Conservation (phyloP, 441 rosid species). For the Brassica balearica region DNA sequence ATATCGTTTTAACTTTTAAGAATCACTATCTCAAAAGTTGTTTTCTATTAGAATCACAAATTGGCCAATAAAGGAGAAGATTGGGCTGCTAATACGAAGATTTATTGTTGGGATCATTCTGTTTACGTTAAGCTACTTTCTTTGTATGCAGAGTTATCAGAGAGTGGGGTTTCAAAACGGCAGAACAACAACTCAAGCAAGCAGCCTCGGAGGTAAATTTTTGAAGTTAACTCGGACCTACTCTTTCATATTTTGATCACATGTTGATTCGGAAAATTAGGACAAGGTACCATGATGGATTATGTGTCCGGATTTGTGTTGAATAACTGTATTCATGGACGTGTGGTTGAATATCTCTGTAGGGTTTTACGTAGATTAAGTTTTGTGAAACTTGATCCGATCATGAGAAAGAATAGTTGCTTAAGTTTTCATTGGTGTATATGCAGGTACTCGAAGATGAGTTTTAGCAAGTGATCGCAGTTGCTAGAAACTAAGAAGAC, state of each 20-base stretch:
- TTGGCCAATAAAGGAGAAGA: background rate
- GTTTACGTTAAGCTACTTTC: slow-evolving; percentile 18
- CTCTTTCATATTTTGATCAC: background rate
- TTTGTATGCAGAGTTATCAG: slow-evolving; percentile 28
- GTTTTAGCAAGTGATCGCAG: slow-evolving; percentile 36
- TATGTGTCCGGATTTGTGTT: slow-evolving; percentile 2
- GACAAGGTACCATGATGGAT: slow-evolving; percentile 1
- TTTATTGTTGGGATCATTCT: slow-evolving; percentile 4
- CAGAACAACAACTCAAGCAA: slow-evolving; percentile 36
- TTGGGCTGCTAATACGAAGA: slow-evolving; percentile 10
- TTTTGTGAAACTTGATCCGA: slow-evolving; percentile 14
- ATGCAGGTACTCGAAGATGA: slow-evolving; percentile 47
- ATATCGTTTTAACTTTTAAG: background rate
- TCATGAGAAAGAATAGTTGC: slow-evolving; percentile 10
- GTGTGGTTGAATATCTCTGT: background rate
- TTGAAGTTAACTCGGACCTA: slow-evolving; percentile 11
- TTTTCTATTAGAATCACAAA: too few species aligned
- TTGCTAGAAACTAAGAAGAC: slow-evolving; percentile 8
- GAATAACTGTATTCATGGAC: background rate
- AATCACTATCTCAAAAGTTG: background rate
- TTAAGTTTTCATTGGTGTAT: slow-evolving; percentile 17
- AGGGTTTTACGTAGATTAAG: slow-evolving; percentile 1
- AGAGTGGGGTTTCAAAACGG: slow-evolving; percentile 23
- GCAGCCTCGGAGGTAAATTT: slow-evolving; percentile 44
- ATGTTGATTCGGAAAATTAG: background rate